Percentiles rank a stretch among this genome's conserved stretches.
phyloP scores from a whole-genome alignment of 2,329 filamentous ascomycete genomes.

The Aschersonia sp. region DNA sequence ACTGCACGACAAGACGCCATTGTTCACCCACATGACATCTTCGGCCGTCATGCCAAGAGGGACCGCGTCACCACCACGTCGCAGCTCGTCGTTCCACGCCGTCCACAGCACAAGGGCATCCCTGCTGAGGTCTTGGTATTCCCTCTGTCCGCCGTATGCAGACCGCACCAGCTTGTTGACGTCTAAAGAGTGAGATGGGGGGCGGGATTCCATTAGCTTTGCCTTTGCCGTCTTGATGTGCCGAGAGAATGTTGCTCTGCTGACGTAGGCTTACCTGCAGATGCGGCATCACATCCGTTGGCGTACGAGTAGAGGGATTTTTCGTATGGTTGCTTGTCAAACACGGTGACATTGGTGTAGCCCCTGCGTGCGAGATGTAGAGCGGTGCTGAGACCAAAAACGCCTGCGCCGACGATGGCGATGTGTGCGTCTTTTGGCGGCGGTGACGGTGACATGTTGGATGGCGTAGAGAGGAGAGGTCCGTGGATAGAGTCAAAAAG shows the following conservation, averaged over 20 bases:
- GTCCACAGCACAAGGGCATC: constrained; percentile 27
- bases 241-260: too few relatives aligned
- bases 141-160: constrained; percentile 24
- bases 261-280: constrained; percentile 16
- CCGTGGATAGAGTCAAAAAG: too few relatives aligned
- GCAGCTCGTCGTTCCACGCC: constrained; percentile 27
- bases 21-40: constrained; percentile 23
- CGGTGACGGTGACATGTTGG: background rate
- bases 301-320: constrained; percentile 23
- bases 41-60: constrained; percentile 20
- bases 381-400: constrained; percentile 21
- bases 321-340: constrained; percentile 31
- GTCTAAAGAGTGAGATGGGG: constrained; percentile 8
- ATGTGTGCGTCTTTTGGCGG: constrained; percentile 3
- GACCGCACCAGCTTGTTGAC: constrained; percentile 23
- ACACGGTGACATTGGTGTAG: constrained; percentile 30
- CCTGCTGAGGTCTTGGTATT: constrained; percentile 29
- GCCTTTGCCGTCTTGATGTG: too few relatives aligned
- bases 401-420: constrained; percentile 12
- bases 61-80: constrained; percentile 9
- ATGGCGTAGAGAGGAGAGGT: too few relatives aligned
- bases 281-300: constrained; percentile 26
- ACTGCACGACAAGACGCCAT: constrained; percentile 18
- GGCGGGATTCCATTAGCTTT: background rate
- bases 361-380: constrained; percentile 20